These are phyloP conservation scores for Ceratopteris richardii DNA, from an alignment of 75 land plant genomes.

Conservation along the genomic window DNA sequence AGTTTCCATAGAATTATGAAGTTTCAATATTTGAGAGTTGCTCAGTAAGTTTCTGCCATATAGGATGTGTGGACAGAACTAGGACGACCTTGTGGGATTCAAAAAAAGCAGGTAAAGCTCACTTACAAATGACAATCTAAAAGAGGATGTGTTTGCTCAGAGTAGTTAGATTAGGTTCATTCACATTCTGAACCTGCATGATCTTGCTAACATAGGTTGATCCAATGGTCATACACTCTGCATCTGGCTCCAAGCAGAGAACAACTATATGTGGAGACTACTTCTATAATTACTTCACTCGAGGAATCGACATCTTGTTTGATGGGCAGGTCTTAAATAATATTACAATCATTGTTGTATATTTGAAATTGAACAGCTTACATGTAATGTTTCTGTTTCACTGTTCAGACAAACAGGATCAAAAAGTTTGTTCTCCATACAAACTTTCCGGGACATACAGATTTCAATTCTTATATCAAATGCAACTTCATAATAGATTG, in stretches of 20 bases:
- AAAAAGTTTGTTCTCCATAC: conserved; percentile 95
- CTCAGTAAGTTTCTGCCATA: no score
- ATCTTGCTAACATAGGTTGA: conserved; percentile 48
- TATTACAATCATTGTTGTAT: no score
- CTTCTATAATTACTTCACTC: conserved; percentile 86
- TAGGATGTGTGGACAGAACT: conserved; percentile 93
- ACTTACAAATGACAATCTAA: not conserved
- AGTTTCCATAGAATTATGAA: no score
- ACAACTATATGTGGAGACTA: conserved; percentile 90
- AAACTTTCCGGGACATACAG: conserved; percentile 90
- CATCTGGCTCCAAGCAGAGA: conserved; percentile 75
- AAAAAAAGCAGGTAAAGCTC: conserved; percentile 80
- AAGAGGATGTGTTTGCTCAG: not conserved
- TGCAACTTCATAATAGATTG: conserved; percentile 85
- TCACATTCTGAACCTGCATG: not conserved
- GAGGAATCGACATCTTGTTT: conserved; percentile 91
- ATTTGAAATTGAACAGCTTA: no score
- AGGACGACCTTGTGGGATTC: conserved; percentile 90
- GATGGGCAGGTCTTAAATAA: conserved; percentile 71
- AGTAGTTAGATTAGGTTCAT: conserved; percentile 8
- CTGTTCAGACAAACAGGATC: conserved; percentile 67
- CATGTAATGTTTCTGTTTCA: not conserved
- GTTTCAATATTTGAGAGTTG: no score
- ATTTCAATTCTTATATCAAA: conserved; percentile 92
- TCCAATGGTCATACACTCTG: conserved; percentile 96